These are phyloP conservation scores for Diaporthe vaccinii DNA, from an alignment of 2,329 filamentous ascomycete genomes.

Conservation along the genomic window DNA sequence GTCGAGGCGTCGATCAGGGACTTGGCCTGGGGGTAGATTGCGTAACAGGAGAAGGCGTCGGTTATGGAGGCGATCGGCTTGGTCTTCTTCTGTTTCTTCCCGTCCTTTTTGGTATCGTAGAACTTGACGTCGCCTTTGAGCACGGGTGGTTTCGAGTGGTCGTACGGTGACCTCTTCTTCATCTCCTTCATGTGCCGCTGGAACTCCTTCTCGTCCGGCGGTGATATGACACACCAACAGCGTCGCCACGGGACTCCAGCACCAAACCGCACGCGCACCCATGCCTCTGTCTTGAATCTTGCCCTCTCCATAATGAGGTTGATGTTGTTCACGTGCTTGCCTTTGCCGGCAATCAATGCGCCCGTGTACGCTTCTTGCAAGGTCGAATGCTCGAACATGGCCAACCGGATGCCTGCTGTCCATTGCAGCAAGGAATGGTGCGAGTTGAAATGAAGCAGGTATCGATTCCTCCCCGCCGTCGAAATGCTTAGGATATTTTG, in stretches of 20 bases:
- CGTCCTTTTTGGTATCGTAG: conserved; percentile 82
- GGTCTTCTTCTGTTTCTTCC: conserved; percentile 88
- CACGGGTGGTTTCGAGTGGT: conserved; percentile 74
- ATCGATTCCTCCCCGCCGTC: conserved; percentile 94
- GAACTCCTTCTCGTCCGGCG: conserved; percentile 93
- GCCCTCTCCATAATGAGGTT: conserved; percentile 87
- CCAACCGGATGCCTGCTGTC: conserved; percentile 92
- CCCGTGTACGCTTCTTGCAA: conserved; percentile 98
- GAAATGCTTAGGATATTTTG: conserved; percentile 97
- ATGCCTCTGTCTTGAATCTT: conserved; percentile 85
- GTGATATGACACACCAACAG: conserved; percentile 95
- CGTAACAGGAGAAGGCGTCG: conserved; percentile 92
- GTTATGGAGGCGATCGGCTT: conserved; percentile 91
- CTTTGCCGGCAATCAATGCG: conserved; percentile 94
- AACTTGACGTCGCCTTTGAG: conserved; percentile 94
- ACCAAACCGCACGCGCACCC: conserved; percentile 95
- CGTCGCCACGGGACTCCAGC: conserved; percentile 96
- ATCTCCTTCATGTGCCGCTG: conserved; percentile 85
- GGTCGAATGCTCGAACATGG: conserved; percentile 94
- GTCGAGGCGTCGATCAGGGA: conserved; percentile 95
- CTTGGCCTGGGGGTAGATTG: conserved; percentile 95
- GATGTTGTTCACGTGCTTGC: conserved; percentile 90
- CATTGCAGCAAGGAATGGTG: conserved; percentile 93
- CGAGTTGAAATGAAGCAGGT: conserved; percentile 96
- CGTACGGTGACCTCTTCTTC: conserved; percentile 87